A percentile compares a stretch with the other conserved stretches of the same genome.
Conservation (phyloP, 2,329 filamentous ascomycete species). For the Emmonsiellopsis sp. region DNA sequence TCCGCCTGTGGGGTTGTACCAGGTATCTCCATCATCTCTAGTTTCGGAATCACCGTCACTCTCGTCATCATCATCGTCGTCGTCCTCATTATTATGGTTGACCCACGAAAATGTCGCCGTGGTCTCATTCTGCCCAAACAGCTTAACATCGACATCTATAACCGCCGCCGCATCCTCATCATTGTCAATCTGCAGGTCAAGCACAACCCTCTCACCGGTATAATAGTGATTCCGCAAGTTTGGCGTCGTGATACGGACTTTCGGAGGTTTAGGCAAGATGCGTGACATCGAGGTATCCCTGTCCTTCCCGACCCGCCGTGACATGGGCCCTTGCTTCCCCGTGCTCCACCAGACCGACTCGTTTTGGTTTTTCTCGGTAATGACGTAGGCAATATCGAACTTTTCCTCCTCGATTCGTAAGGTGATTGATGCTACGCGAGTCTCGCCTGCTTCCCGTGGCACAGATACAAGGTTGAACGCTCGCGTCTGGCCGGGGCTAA, state of each 20-base stretch:
- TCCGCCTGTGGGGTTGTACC: constrained; percentile 17
- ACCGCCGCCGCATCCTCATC: constrained; percentile 71
- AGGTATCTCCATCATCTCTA: constrained; percentile 12
- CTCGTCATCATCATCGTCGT: constrained; percentile 14
- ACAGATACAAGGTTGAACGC: constrained; percentile 64
- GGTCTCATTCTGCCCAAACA: constrained; percentile 50
- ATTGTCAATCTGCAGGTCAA: constrained; percentile 66
- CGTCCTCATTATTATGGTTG: constrained; percentile 3
- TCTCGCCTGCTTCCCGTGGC: constrained; percentile 73
- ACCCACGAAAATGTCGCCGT: constrained; percentile 39
- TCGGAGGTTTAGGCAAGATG: constrained; percentile 81
- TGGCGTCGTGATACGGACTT: constrained; percentile 65
- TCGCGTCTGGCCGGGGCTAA: constrained; percentile 57
- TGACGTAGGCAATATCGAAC: constrained; percentile 59
- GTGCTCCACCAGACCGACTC: constrained; percentile 35
- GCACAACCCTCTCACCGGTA: constrained; percentile 63
- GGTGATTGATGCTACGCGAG: constrained; percentile 54
- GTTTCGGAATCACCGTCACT: constrained; percentile 15
- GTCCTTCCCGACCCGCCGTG: constrained; percentile 34
- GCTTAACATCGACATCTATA: constrained; percentile 58
- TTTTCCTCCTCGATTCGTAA: constrained; percentile 54
- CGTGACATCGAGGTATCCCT: constrained; percentile 49
- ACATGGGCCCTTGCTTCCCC: constrained; percentile 23
- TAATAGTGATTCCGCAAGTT: constrained; percentile 66
- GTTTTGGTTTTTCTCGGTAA: constrained; percentile 33